Conservation (phyloP, 352 stramenopile species). For the Globisporangium solare region DNA sequence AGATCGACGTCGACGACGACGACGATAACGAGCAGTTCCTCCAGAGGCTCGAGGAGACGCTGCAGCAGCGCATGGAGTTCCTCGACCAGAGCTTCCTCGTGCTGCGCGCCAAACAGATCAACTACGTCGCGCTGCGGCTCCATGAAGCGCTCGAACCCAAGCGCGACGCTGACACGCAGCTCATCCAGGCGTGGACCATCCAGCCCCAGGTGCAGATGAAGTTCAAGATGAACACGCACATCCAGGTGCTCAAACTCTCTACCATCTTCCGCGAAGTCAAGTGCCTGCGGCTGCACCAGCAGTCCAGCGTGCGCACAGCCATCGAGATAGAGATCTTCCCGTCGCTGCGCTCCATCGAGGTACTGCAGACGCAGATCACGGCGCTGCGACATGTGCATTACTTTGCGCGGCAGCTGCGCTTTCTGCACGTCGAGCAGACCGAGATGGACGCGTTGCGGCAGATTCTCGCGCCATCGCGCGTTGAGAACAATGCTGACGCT, state of each 20-base stretch:
- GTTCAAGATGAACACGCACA: conserved; percentile 70
- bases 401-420: conserved; percentile 58
- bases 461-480: conserved; percentile 30
- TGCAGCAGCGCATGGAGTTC: conserved; percentile 50
- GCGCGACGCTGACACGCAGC: conserved; percentile 48
- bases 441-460: conserved; percentile 35
- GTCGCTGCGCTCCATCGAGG: conserved; percentile 60
- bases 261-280: conserved; percentile 77
- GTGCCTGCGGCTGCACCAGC: conserved; percentile 58
- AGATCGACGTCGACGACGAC: conserved; percentile 41
- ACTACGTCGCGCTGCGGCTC: conserved; percentile 58
- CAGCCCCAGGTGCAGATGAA: conserved; percentile 53
- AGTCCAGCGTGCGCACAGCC: conserved; percentile 22
- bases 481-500: background rate
- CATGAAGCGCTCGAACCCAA: conserved; percentile 73
- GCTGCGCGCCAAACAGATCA: conserved; percentile 62
- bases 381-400: conserved; percentile 55
- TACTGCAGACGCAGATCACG: conserved; percentile 37
- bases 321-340: conserved; percentile 83
- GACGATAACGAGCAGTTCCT: conserved; percentile 60
- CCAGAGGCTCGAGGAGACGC: conserved; percentile 53
- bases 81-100: conserved; percentile 60
- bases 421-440: conserved; percentile 71
- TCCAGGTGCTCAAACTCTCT: conserved; percentile 85
- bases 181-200: conserved; percentile 76